Evolutionary conservation across 257 asterid species (phyloP), one percentile per base, ranked within the genome.

Genomic region (Solanum commersonii): DNA sequence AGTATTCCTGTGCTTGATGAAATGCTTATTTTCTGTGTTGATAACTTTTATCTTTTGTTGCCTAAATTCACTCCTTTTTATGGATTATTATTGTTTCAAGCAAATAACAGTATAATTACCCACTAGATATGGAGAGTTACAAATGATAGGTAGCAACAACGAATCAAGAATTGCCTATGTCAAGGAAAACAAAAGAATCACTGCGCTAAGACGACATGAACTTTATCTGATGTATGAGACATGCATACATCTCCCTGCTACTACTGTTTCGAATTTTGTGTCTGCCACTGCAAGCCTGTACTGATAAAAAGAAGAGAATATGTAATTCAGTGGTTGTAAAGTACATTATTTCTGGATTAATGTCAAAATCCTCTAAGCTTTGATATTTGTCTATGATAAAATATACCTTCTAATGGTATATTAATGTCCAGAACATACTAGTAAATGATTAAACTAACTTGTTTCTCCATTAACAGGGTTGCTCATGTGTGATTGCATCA

Each of bases 401-500:
- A 14, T 40, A 40, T 40, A 40, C 35, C 13, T 77, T 77, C 13
- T 77, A 25, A 78, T 74, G 83, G 35, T 5, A 5, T 77, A 40
- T 78, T 4, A 13, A 40, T 78, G 22, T 78, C 84, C 0, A 1
- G 25, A 78, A 25, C 31, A 40, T 9, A 79, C 38, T n/a, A 42
- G 38, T 2, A 44, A 76, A 27, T 42, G 14, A 79, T 27, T 27
- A 27, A 9, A 44, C 5, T 81, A 18, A 81, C 68, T 37, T 89
- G 27, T 77, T 88, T 59, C 82, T 85, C 63, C 63, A 34, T 49
- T 16, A 87, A 10, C 91, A 96, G 99, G 99, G 99, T 56, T 94
- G 99, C 91, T 89, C 90, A 10, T 92, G 91, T 89, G 98, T 96
- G 77, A 67, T 56, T 65, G 86, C 94, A 5, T 90, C 99, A 22